Conservation (phyloP, 495 filamentous ascomycete species). For the Hypoxylon perforatum region DNA sequence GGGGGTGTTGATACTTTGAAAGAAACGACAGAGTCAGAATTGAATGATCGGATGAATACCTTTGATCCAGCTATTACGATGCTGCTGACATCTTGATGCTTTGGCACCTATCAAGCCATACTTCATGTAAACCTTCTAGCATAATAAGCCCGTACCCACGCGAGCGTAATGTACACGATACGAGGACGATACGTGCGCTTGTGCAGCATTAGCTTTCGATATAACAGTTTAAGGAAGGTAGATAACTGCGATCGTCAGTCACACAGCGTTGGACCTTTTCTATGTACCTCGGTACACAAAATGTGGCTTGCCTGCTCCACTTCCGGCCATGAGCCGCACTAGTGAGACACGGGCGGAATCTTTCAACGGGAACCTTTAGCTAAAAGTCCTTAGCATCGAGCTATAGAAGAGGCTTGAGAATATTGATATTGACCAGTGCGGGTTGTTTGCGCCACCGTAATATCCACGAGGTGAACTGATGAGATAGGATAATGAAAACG, state of each 20-base stretch:
- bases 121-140: too few relatives aligned
- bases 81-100: too few relatives aligned
- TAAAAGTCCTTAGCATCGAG: slow-evolving; percentile 2
- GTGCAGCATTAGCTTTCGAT: too few relatives aligned
- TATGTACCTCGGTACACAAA: too few relatives aligned
- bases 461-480: not conserved
- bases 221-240: not conserved
- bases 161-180: not conserved
- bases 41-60: not conserved
- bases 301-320: too few relatives aligned
- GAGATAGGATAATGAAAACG: not conserved
- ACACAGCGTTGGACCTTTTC: too few relatives aligned
- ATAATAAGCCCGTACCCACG: too few relatives aligned
- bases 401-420: slow-evolving; percentile 16
- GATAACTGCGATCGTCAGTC: slow-evolving; percentile 1
- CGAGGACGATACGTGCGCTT: not conserved
- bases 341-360: not conserved
- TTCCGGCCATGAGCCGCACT: slow-evolving; percentile 12
- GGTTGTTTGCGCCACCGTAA: not conserved
- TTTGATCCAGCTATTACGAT: too few relatives aligned
- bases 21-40: too few relatives aligned
- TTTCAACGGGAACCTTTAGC: not conserved
- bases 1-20: too few relatives aligned
- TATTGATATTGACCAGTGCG: slow-evolving; percentile 17
- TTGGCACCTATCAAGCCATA: too few relatives aligned